Percentiles rank a stretch among this genome's conserved stretches.
phyloP scores from a whole-genome alignment of 306 rosid species.

The cucumber (Cucumis sativus) region DNA sequence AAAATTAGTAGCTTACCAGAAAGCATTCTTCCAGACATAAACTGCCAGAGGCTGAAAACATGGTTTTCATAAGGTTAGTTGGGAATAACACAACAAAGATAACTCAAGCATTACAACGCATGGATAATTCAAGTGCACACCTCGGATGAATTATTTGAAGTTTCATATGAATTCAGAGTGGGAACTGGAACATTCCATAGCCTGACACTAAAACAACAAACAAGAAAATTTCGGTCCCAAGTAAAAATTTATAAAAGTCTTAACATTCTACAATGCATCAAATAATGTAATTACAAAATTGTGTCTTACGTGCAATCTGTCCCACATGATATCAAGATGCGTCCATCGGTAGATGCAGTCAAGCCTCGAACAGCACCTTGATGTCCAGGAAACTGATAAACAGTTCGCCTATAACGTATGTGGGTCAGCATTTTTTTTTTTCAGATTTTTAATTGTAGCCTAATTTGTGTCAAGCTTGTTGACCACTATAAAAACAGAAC shows the following conservation, averaged over 20 bases:
- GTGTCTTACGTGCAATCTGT: conserved; percentile 72
- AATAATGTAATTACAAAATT: neutral
- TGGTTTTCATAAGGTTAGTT: conserved; percentile 14
- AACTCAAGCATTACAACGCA: neutral
- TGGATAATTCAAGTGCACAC: conserved; percentile 17
- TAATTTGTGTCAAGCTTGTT: neutral
- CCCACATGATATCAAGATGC: conserved; percentile 77
- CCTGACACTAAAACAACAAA: conserved; percentile 44
- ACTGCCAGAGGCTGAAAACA: conserved; percentile 55
- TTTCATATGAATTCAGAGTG: conserved; percentile 29
- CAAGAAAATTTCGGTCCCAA: conserved; percentile 8
- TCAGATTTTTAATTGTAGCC: neutral
- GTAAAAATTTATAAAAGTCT: neutral
- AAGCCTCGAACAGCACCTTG: conserved; percentile 83
- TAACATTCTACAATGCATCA: neutral
- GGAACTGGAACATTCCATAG: conserved; percentile 68
- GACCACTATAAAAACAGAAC: neutral
- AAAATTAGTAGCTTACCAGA: conserved; percentile 39
- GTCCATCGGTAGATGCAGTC: conserved; percentile 69
- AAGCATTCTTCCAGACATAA: conserved; percentile 65
- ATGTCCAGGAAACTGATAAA: conserved; percentile 83
- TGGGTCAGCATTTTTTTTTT: neutral
- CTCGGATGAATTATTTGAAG: conserved; percentile 33
- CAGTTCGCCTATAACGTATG: conserved; percentile 31
- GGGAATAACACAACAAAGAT: neutral